Percentiles rank a stretch among this genome's conserved stretches.
Conservation (phyloP, 139 green algal genomes). For the Chlorella ohadii region DNA sequence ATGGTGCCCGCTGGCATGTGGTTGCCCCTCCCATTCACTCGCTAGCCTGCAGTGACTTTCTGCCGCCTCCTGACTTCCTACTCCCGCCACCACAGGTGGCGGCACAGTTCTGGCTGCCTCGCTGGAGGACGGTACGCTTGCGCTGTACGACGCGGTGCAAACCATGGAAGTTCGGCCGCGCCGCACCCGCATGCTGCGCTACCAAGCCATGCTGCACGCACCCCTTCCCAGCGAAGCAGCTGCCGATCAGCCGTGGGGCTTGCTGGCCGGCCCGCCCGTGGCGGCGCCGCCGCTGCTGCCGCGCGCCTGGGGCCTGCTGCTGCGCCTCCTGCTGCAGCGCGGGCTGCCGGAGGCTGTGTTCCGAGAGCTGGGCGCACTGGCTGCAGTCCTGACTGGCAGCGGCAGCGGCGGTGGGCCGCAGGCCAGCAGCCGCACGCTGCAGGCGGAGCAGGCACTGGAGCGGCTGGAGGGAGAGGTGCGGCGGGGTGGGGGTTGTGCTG, state of each 20-base stretch:
- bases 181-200: slow-evolving; percentile 29
- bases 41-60: not conserved
- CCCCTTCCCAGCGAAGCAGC: not conserved
- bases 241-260: not conserved
- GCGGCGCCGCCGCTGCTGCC: slow-evolving; percentile 68
- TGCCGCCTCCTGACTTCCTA: too few relatives aligned
- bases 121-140: slow-evolving; percentile 55
- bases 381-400: not conserved
- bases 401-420: not conserved
- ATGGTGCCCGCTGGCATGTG: too few relatives aligned
- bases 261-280: slow-evolving; percentile 48
- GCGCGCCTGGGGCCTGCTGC: slow-evolving; percentile 68
- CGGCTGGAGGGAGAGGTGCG: slow-evolving; percentile 25
- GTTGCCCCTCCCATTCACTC: not conserved
- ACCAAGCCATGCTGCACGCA: slow-evolving; percentile 15
- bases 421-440: not conserved
- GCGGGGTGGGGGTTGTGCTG: not conserved
- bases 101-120: slow-evolving; percentile 58
- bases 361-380: slow-evolving; percentile 1
- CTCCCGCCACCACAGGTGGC: slow-evolving; percentile 17
- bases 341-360: slow-evolving; percentile 12
- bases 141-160: slow-evolving; percentile 56
- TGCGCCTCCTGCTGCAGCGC: slow-evolving; percentile 78
- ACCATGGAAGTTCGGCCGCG: slow-evolving; percentile 21
- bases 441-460: not conserved